Conservation (phyloP, 2,329 filamentous ascomycete species). For the Chaetoscypha palmicola region DNA sequence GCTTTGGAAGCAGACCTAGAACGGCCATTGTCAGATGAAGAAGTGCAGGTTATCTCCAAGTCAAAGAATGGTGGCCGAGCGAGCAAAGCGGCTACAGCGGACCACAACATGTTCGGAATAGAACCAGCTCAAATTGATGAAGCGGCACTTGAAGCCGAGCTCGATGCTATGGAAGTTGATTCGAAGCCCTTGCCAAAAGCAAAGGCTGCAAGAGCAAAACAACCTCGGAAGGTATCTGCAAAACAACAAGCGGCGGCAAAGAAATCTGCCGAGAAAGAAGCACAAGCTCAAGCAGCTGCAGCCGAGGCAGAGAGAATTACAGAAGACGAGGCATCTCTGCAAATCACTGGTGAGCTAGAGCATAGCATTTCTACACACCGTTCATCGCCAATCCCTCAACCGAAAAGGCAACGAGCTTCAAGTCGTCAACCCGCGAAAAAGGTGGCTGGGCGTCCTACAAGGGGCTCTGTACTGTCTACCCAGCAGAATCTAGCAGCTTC, state of each 20-base stretch:
- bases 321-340: conserved; percentile 18
- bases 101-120: conserved; percentile 23
- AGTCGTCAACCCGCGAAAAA: conserved; percentile 16
- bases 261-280: conserved; percentile 21
- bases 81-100: conserved; percentile 15
- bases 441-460: conserved; percentile 12
- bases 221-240: conserved; percentile 26
- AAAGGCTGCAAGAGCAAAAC: conserved; percentile 26
- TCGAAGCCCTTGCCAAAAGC: conserved; percentile 25
- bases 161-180: conserved; percentile 27
- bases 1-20: conserved; percentile 60
- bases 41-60: conserved; percentile 30
- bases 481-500: background rate
- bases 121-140: conserved; percentile 25
- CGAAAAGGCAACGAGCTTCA: conserved; percentile 20
- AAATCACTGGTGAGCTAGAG: conserved; percentile 20
- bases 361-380: conserved; percentile 23
- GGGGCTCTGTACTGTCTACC: conserved; percentile 19
- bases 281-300: conserved; percentile 14
- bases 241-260: conserved; percentile 27
- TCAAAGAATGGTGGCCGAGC: conserved; percentile 13
- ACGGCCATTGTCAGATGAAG: conserved; percentile 46
- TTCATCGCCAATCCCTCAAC: conserved; percentile 18
- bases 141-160: conserved; percentile 26
- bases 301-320: conserved; percentile 12